Percentiles rank a stretch among this genome's conserved stretches.
phyloP scores from a whole-genome alignment of 2,329 filamentous ascomycete genomes.

The Calonectria pseudoturangicola region DNA sequence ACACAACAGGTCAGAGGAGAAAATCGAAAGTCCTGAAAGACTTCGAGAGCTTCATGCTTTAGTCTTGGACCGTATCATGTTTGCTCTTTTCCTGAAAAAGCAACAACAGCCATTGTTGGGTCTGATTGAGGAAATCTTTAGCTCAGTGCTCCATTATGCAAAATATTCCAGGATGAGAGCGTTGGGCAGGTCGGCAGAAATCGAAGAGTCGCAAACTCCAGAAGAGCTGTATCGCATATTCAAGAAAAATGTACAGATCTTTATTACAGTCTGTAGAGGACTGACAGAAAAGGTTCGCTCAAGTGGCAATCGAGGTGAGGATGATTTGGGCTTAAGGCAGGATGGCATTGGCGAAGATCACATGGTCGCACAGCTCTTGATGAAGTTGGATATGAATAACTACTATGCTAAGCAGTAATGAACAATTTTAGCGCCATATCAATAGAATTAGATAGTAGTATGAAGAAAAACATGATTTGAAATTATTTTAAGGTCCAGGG shows the following conservation, averaged over 20 bases:
- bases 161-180: slow-evolving; percentile 65
- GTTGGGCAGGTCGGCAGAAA: slow-evolving; percentile 55
- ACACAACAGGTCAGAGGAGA: slow-evolving; percentile 58
- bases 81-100: slow-evolving; percentile 82
- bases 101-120: slow-evolving; percentile 83
- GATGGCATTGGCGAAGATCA: slow-evolving; percentile 69
- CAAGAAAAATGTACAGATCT: slow-evolving; percentile 82
- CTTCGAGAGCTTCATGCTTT: slow-evolving; percentile 82
- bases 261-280: slow-evolving; percentile 82
- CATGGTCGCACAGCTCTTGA: slow-evolving; percentile 80
- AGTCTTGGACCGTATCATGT: slow-evolving; percentile 84
- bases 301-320: slow-evolving; percentile 55
- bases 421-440: too few species aligned
- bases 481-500: too few species aligned
- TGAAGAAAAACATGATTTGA: neutral
- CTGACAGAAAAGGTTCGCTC: slow-evolving; percentile 77
- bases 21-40: slow-evolving; percentile 74
- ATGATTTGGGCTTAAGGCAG: slow-evolving; percentile 58
- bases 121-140: slow-evolving; percentile 86
- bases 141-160: slow-evolving; percentile 82
- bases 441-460: neutral
- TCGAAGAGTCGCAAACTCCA: slow-evolving; percentile 46
- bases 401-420: slow-evolving; percentile 71
- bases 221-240: slow-evolving; percentile 78
- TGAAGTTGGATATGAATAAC: slow-evolving; percentile 82